Evolutionary conservation across 371 early-diverging fungal genomes (phyloP), one percentile per base, ranked within the genome.

Genomic region (Apophysomyces sp.): DNA sequence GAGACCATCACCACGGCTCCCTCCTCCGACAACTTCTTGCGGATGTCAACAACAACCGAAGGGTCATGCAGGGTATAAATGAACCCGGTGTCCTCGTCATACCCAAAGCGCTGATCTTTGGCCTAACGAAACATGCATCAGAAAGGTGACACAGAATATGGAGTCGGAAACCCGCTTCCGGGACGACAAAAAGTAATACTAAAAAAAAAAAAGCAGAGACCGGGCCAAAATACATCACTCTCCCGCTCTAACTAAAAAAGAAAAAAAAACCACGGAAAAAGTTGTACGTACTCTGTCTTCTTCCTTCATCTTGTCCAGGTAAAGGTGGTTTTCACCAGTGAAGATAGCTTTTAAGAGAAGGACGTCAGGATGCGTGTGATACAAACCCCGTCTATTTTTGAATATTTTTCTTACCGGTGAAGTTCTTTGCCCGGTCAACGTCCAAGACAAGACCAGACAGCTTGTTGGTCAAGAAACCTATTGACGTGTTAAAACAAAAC

Each of bases 381-480:
- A 34, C 34, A 34, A 34, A 34, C 8, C 34, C 13, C 34, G 36
- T 36, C 4, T 34, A 26, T 26, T 55, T 29, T 16, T 21, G 21
- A 28, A 11, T 1, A 29, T 16, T 9, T 40, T 30, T 12, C 40
- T 27, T 68, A 76, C 76, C 70, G 52, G 68, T 62, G 59, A 76
- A 72, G 56, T 67, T 70, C 39, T 73, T 68, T 18, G 73, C 62
- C 28, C 53, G 64, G 30, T 72, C 70, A 37, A 76, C 66, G 27
- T 76, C 76, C 51, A 76, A 57, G 16, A 76, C 76, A 26, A 72
- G 68, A 36, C 73, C 76, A 7, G 61, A 66, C 21, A 39, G 26
- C 41, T 76, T 76, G 63, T 76, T 76, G 21, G 76, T 76, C 51
- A 76, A 65, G 34, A 72, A 72, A 41, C 77, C 77, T 77, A 57